Percentiles rank a stretch among this genome's conserved stretches.
Conservation (phyloP, 1,284 basidiomycete species). For the Albatrellus sp. region DNA sequence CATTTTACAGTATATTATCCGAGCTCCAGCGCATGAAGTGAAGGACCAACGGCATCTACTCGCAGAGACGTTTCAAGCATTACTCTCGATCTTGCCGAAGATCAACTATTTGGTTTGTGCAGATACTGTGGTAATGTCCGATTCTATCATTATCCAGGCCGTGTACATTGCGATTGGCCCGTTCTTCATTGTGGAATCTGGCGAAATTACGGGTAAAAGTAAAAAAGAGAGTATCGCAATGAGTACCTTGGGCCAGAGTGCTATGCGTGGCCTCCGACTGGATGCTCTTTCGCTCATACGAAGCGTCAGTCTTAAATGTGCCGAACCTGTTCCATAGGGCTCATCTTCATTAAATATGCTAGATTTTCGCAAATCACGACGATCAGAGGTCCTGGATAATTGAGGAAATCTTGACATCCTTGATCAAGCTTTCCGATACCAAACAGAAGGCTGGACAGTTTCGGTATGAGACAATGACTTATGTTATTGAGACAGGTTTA, state of each 20-base stretch:
- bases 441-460: conserved; percentile 83
- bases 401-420: conserved; percentile 83
- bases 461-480: conserved; percentile 34
- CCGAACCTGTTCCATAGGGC: not conserved
- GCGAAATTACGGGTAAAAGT: conserved; percentile 33
- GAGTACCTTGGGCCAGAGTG: conserved; percentile 54
- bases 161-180: conserved; percentile 89
- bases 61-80: conserved; percentile 52
- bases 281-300: conserved; percentile 77
- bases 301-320: conserved; percentile 41
- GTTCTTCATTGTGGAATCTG: conserved; percentile 73
- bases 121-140: conserved; percentile 69
- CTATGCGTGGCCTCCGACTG: conserved; percentile 71
- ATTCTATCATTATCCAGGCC: conserved; percentile 78
- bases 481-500: not conserved
- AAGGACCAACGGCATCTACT: conserved; percentile 41
- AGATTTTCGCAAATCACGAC: conserved; percentile 86
- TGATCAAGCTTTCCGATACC: conserved; percentile 83
- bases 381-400: conserved; percentile 92
- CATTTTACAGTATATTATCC: conserved; percentile 42
- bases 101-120: conserved; percentile 58
- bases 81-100: conserved; percentile 54
- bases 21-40: conserved; percentile 25
- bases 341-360: conserved; percentile 1
- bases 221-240: conserved; percentile 46